Conservation (phyloP, 2,329 filamentous ascomycete genomes). For the Parastagonospora nodorum region DNA sequence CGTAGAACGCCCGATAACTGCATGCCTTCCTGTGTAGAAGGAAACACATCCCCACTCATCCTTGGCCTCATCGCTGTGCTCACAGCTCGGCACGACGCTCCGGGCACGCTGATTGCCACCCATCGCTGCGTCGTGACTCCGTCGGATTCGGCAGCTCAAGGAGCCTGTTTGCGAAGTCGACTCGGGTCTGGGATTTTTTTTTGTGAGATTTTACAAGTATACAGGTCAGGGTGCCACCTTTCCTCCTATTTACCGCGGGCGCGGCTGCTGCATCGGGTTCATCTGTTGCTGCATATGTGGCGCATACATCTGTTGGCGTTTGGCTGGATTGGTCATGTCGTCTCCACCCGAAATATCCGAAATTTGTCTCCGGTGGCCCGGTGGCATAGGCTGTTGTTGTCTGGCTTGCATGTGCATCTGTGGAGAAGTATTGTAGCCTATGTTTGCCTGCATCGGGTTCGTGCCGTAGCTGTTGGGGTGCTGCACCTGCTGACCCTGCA, state of each 20-base stretch:
- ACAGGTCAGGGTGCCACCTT: not conserved
- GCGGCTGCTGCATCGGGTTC: constrained; percentile 59
- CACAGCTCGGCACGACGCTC: too few species aligned
- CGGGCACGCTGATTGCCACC: too few species aligned
- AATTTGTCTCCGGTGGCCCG: constrained; percentile 60
- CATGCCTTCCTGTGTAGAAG: too few species aligned
- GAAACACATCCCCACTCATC: too few species aligned
- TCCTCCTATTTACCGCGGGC: constrained; percentile 44
- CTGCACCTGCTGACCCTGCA: constrained; percentile 43
- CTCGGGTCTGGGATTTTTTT: too few species aligned
- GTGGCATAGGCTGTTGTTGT: constrained; percentile 22
- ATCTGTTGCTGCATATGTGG: constrained; percentile 51
- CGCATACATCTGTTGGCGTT: constrained; percentile 64
- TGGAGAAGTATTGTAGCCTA: constrained; percentile 48
- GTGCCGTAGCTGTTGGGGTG: constrained; percentile 48
- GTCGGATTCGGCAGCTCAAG: too few species aligned
- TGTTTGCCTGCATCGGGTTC: constrained; percentile 38
- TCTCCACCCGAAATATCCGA: constrained; percentile 64
- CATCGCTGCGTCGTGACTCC: too few species aligned
- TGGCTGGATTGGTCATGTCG: constrained; percentile 57
- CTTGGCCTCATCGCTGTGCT: too few species aligned
- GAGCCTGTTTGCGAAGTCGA: too few species aligned
- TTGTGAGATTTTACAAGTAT: not conserved
- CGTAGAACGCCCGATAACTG: too few species aligned
- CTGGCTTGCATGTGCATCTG: constrained; percentile 46